These are phyloP conservation scores for Acer campestre DNA, from an alignment of 345 rosid species.

Conservation along the genomic window DNA sequence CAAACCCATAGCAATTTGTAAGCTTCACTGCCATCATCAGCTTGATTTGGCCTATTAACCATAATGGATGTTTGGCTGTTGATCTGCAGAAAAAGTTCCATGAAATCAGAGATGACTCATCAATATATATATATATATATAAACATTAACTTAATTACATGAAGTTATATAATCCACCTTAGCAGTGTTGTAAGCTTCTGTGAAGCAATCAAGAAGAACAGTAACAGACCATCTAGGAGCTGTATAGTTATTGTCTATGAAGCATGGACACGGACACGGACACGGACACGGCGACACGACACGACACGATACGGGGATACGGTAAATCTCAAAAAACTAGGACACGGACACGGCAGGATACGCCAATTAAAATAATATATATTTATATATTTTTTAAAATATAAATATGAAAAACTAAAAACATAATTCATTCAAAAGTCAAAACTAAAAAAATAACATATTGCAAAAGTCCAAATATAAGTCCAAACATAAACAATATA, in stretches of 20 bases:
- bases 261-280: too few species aligned
- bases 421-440: too few species aligned
- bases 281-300: too few species aligned
- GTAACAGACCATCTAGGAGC: slow-evolving; percentile 44
- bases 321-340: too few species aligned
- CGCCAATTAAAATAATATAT: too few species aligned
- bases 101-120: background rate
- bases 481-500: too few species aligned
- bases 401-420: too few species aligned
- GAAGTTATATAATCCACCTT: slow-evolving; percentile 22
- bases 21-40: slow-evolving; percentile 31
- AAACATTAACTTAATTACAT: background rate
- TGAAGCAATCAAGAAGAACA: slow-evolving; percentile 41
- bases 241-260: background rate
- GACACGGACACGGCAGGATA: too few species aligned
- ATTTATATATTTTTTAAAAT: too few species aligned
- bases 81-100: slow-evolving; percentile 17
- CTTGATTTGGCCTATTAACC: slow-evolving; percentile 20
- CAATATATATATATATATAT: background rate
- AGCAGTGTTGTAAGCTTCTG: slow-evolving; percentile 47
- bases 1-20: slow-evolving; percentile 36
- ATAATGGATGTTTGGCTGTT: slow-evolving; percentile 37
- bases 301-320: too few species aligned
- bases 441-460: too few species aligned
- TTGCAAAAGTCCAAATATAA: too few species aligned